Evolutionary conservation across 169 alveolate genomes (phyloP).

Genomic region (Eimeria maxima): DNA sequence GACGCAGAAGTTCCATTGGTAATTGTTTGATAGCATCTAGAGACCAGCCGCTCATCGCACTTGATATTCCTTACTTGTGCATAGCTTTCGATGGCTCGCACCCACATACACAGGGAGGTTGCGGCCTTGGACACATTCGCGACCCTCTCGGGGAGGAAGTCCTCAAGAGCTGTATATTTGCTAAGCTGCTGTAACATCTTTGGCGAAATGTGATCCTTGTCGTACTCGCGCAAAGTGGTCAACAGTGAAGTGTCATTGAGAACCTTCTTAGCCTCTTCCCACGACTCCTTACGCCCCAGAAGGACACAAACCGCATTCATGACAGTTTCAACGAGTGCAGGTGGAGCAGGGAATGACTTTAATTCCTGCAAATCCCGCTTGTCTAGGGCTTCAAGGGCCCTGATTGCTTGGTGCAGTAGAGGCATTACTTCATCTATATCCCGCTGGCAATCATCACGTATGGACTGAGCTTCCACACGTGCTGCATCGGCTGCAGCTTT

Average conservation of each 20-base stretch:
- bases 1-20: background rate
- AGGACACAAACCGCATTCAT: constrained; percentile 94
- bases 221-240: constrained; percentile 88
- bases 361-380: constrained; percentile 94
- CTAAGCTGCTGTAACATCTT: constrained; percentile 90
- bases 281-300: constrained; percentile 92
- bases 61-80: constrained; percentile 81
- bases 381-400: constrained; percentile 94
- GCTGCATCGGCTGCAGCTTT: constrained; percentile 54
- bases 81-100: constrained; percentile 94
- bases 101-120: constrained; percentile 93
- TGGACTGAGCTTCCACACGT: constrained; percentile 58
- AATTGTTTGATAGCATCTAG: background rate
- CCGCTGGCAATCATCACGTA: constrained; percentile 86
- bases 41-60: background rate
- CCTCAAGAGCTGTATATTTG: constrained; percentile 90
- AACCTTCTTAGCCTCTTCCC: constrained; percentile 95
- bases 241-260: constrained; percentile 92
- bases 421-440: constrained; percentile 95
- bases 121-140: constrained; percentile 93
- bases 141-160: constrained; percentile 88
- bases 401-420: constrained; percentile 92
- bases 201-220: constrained; percentile 90
- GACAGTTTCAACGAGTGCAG: constrained; percentile 92
- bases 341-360: constrained; percentile 94